These are phyloP conservation scores for Yamadazyma buinensis DNA, from an alignment of 1,139 yeast genomes.

Conservation along the genomic window DNA sequence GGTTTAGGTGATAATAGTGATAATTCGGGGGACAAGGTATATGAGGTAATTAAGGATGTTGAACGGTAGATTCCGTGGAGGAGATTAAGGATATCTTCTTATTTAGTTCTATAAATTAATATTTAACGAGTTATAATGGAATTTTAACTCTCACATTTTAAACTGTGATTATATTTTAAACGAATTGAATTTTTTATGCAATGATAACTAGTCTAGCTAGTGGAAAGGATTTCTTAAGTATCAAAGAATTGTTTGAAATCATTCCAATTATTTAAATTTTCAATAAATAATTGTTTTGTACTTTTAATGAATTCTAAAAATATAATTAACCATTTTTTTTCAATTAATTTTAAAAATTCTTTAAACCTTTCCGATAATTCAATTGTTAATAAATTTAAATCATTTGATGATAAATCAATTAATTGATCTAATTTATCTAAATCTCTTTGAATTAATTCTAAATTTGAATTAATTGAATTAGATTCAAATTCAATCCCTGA, in stretches of 20 bases:
- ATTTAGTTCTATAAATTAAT: too few species aligned
- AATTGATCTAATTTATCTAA: constrained; percentile 40
- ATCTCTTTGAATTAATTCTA: constrained; percentile 39
- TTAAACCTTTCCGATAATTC: constrained; percentile 29
- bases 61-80: too few species aligned
- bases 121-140: too few species aligned
- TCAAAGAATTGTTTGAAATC: constrained; percentile 25
- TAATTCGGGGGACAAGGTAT: too few species aligned
- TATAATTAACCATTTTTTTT: constrained; percentile 38
- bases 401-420: constrained; percentile 34
- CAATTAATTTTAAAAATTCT: constrained; percentile 31
- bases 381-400: constrained; percentile 32
- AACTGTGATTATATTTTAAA: too few species aligned
- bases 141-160: too few species aligned
- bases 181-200: too few species aligned
- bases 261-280: constrained; percentile 36
- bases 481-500: neutral
- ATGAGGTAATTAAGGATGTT: neutral
- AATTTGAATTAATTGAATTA: constrained; percentile 5
- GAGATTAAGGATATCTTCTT: too few species aligned
- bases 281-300: constrained; percentile 35
- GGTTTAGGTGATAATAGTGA: too few species aligned
- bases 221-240: too few species aligned
- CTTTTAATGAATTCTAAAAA: constrained; percentile 37
- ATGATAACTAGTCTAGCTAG: too few species aligned